These are phyloP conservation scores for Thalassiosira ordinaria DNA, from an alignment of 352 stramenopile species.

Conservation along the genomic window DNA sequence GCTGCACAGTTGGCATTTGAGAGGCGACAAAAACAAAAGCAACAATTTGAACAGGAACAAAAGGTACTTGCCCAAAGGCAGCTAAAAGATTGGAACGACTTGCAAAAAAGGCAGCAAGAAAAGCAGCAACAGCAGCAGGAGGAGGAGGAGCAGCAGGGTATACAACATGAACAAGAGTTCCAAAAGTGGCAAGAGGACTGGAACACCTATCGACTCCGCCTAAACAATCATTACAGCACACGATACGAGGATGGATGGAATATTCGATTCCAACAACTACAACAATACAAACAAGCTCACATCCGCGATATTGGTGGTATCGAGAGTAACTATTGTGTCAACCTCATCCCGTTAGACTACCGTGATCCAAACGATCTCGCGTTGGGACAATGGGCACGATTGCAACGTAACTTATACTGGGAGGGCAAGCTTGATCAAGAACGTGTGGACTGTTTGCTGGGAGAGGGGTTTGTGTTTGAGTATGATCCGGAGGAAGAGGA, in stretches of 20 bases:
- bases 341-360: slow-evolving; percentile 10
- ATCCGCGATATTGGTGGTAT: neutral
- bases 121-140: too few species aligned
- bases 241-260: neutral
- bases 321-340: neutral
- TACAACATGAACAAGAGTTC: too few species aligned
- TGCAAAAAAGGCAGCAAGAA: too few species aligned
- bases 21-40: too few species aligned
- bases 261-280: neutral
- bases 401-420: slow-evolving; percentile 5
- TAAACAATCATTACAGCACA: neutral
- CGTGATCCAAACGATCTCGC: slow-evolving; percentile 13
- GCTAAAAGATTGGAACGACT: too few species aligned
- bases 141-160: too few species aligned
- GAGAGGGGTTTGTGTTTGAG: neutral
- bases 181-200: neutral
- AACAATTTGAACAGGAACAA: too few species aligned
- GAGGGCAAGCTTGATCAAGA: slow-evolving; percentile 10
- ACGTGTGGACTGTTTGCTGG: neutral
- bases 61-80: too few species aligned
- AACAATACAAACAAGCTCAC: too few species aligned
- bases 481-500: neutral
- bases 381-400: slow-evolving; percentile 3
- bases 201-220: neutral
- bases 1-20: too few species aligned